Evolutionary conservation across 371 early-diverging fungal genomes (phyloP).

Genomic region (Cokeromyces recurvatus): DNA sequence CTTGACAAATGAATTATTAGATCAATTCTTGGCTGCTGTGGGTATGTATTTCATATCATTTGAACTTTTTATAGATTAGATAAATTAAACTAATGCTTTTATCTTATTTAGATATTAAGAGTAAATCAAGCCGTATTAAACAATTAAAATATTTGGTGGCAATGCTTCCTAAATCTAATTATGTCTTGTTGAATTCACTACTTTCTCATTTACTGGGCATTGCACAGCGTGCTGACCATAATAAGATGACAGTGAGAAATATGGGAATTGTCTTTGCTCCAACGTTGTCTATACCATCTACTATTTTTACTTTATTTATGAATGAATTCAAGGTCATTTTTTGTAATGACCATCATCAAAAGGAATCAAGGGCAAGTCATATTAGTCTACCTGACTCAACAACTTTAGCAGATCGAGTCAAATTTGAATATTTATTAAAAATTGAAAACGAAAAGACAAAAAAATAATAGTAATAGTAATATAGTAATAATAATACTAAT

Average conservation of each 20-base stretch:
- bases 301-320: slow-evolving; percentile 56
- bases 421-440: slow-evolving; percentile 2
- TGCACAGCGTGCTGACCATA: slow-evolving; percentile 47
- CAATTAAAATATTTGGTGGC: slow-evolving; percentile 49
- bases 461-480: too few species aligned
- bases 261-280: slow-evolving; percentile 71
- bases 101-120: slow-evolving; percentile 39
- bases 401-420: slow-evolving; percentile 7
- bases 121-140: slow-evolving; percentile 50
- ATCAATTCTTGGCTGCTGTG: slow-evolving; percentile 58
- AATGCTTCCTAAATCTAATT: slow-evolving; percentile 53
- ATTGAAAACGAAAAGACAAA: too few species aligned
- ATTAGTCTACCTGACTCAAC: background rate
- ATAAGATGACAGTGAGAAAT: slow-evolving; percentile 70
- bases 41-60: slow-evolving; percentile 12
- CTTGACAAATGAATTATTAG: slow-evolving; percentile 61
- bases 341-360: background rate
- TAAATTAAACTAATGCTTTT: too few species aligned
- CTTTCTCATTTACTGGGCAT: slow-evolving; percentile 59
- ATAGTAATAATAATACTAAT: too few species aligned
- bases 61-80: too few species aligned
- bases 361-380: too few species aligned
- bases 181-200: slow-evolving; percentile 50
- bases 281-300: slow-evolving; percentile 62
- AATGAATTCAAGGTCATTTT: slow-evolving; percentile 61